Evolutionary conservation across 495 filamentous ascomycete genomes (phyloP).

Genomic region (Cairneyella variabilis): DNA sequence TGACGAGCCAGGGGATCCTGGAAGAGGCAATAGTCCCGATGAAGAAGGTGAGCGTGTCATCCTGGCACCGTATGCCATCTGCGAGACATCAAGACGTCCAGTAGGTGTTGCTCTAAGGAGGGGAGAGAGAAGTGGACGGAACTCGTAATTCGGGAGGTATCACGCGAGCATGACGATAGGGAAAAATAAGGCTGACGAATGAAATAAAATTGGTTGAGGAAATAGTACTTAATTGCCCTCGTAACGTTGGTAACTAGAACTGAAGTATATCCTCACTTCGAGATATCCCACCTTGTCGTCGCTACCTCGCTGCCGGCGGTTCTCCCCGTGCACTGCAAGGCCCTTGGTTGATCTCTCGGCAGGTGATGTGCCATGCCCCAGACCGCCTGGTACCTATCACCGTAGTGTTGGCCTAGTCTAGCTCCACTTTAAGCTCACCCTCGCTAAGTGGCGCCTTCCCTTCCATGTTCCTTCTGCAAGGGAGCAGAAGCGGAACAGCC

Average conservation of each 20-base stretch:
- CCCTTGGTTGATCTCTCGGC: too few species aligned
- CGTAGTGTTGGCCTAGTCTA: too few species aligned
- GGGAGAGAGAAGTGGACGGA: not conserved
- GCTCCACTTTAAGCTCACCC: too few species aligned
- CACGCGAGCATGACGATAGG: slow-evolving; percentile 9
- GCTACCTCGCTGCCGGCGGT: slow-evolving; percentile 13
- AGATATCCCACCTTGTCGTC: slow-evolving; percentile 7
- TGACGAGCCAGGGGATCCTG: slow-evolving; percentile 69
- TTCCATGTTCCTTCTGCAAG: too few species aligned
- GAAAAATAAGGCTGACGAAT: not conserved
- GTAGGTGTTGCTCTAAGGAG: not conserved
- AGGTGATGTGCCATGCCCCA: too few species aligned
- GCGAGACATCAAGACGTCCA: not conserved
- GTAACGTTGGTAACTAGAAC: too few species aligned
- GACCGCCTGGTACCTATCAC: too few species aligned
- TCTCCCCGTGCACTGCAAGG: too few species aligned
- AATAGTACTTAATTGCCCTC: too few species aligned
- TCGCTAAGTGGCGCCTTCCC: too few species aligned
- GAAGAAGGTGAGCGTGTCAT: slow-evolving; percentile 35
- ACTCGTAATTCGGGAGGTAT: not conserved
- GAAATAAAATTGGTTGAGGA: too few species aligned
- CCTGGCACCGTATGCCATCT: slow-evolving; percentile 8
- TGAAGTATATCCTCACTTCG: not conserved
- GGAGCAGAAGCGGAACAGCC: too few species aligned
- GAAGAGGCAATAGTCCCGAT: slow-evolving; percentile 59